Evolutionary conservation across 345 rosid genomes (phyloP), one percentile per base, ranked within the genome.

Genomic region (Camelina laxa): DNA sequence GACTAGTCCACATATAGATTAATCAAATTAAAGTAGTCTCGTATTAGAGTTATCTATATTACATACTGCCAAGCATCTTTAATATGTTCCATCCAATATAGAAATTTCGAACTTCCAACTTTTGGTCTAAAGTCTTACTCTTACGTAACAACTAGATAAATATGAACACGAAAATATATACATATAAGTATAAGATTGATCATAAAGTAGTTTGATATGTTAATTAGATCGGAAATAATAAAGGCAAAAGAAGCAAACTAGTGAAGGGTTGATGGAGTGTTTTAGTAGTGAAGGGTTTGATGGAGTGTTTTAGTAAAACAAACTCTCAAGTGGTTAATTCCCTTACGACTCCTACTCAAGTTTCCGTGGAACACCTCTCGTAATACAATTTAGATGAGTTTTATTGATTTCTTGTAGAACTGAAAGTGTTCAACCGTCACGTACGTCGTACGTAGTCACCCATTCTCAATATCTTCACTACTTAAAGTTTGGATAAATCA

Each of bases 311-410:
- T 53, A 60, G 31, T 21, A 60, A 67, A 60, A 51, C 63, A 53
- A 75, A 48, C 31, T 42, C 79, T 68, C 39, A 31, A 69, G 69
- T 45, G 31, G 49, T 60, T 75, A 6, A 11, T 20, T 68, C 33
- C 57, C 27, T 51, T 67, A 75, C 74, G 69, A 60, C 55, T 50
- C 62, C 7, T 49, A 31, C 35, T 67, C 55, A 24, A 30, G 8
- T 30, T 49, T 60, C 41, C 4, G 9, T 60, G 55, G 61, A 50
- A 60, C 61, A 33, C 38, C 38, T 36, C 58, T 38, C 20, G 59
- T 47, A 45, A 21, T 22, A 50, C 24, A 47, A 5, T 4, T 36
- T 10, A 33, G 36, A n/a, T n/a, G 39, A 22, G n/a, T 45, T 45
- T 73, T 9, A 24, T 16, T 17, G 9, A 22, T 22, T 47, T 38